Evolutionary conservation across 225 moss, liverwort and hornwort genomes (phyloP), one percentile per base, ranked within the genome.

Genomic region (Antitrichia curtipendula): DNA sequence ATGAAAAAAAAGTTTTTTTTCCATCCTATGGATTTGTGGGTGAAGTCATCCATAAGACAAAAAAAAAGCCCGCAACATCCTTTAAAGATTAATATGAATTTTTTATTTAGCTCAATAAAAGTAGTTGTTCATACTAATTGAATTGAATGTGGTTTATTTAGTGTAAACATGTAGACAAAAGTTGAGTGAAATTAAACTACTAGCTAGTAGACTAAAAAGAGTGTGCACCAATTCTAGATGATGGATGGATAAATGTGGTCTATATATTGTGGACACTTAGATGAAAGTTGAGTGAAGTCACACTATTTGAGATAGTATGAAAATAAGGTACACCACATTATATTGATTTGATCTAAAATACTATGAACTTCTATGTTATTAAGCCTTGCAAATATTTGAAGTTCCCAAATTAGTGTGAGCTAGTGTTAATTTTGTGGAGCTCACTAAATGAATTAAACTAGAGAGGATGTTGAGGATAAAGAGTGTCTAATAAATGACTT

Each of bases 381-480:
- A 16, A 6, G 15, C 9, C 27, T 41, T 15, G 3, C 25, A 70
- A 25, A 41, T 43, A 4, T 73, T 73, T 2, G 4, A 31, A 47
- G 11, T 41, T 70, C 1, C 4, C 40, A 73, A 69, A 1, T 24
- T 45, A 70, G 15, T 8, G 1, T 25, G 41, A 27, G n/a, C n/a
- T n/a, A n/a, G n/a, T n/a, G n/a, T n/a, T n/a, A n/a, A 31, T 29
- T 31, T 47, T 3, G 10, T 31, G 0, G 7, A 29, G 19, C 4
- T 31, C 7, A 18, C 4, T 28, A 19, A 18, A 47, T 49, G 12
- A 31, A 31, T 75, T 50, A 32, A 75, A 50, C 8, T 34, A 32
- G 13, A 8, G 7, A 21, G 5, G 50, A 50, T 2, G 0, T 47
- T 5, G 32, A 20, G 0, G 20, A 8, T 0, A 0, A 75, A 50